Base-by-base conservation (phyloP, 2,329 filamentous ascomycete species). In the Fusarium sp. region DNA sequence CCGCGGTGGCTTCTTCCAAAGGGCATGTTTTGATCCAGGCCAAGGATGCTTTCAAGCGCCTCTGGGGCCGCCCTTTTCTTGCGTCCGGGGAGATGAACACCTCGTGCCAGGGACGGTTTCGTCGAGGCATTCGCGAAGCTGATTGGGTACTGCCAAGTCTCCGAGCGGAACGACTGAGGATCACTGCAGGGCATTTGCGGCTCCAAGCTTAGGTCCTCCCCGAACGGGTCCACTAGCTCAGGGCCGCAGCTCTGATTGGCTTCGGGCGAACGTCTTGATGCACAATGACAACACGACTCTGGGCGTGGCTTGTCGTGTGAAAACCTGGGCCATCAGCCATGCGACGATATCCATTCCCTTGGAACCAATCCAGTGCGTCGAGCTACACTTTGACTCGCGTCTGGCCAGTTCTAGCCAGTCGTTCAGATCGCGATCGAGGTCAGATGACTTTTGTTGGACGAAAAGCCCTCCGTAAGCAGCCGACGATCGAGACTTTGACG, bases 201-300 rank as follows among this genome's bases (percentile, higher is more conserved):
- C 67, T 69, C 58, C 47, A 63, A 56, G 42, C 60, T 66, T 31
- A 72, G 56, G 58, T 38, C 50, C 50, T 42, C 40, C 45, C 27
- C n/a, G 14, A 47, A 14, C 54, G 60, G 62, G 31, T 64, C 60
- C 66, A 58, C 56, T 37, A 16, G 45, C 42, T 56, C 62, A 73
- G 70, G 74, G 67, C 50, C 66, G 20, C 9, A 3, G 6, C 18
- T 7, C 0, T 72, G 20, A 75, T 78, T 78, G 76, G 76, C 24
- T 18, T 9, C 5, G 0, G 6, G 5, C 6, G 5, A 13, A n/a
- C 40, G 20, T 29, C 20, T 42, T 34, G 24, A 70, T 62, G 75
- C 70, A 60, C 27, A 58, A 78, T 78, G 77, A 78, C 74, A 65
- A 59, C 76, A 78, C 66, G 62, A 78, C 75, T 78, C 47, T 74